These are phyloP conservation scores for Gaillardinia entomophila DNA, from an alignment of 805 yeast genomes.

Conservation along the genomic window DNA sequence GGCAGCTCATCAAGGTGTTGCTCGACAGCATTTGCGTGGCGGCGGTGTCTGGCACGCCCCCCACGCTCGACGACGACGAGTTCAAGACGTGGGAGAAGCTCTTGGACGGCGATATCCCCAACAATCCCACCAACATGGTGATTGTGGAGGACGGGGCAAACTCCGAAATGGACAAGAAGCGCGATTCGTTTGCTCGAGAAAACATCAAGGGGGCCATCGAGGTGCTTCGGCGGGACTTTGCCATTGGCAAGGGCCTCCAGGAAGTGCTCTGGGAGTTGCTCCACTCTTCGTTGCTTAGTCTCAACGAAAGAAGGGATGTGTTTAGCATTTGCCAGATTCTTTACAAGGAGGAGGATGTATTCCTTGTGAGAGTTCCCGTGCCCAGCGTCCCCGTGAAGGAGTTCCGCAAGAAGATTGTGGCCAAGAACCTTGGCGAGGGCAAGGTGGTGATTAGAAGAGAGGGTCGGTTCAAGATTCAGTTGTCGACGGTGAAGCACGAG, in stretches of 20 bases:
- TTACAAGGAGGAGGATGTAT: conserved; percentile 54
- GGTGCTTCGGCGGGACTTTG: conserved; percentile 53
- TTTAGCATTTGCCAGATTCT: conserved; percentile 64
- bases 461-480: conserved; percentile 49
- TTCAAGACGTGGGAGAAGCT: conserved; percentile 34
- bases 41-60: conserved; percentile 58
- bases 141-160: conserved; percentile 51
- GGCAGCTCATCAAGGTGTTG: conserved; percentile 43
- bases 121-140: conserved; percentile 37
- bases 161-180: conserved; percentile 43
- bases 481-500: conserved; percentile 11
- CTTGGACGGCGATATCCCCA: conserved; percentile 8
- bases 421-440: conserved; percentile 48
- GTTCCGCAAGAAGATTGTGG: conserved; percentile 52
- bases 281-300: conserved; percentile 53
- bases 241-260: conserved; percentile 53
- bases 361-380: conserved; percentile 54
- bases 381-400: conserved; percentile 53
- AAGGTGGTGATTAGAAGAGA: conserved; percentile 57
- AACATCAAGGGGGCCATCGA: conserved; percentile 63
- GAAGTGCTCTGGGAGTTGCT: conserved; percentile 63
- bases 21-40: conserved; percentile 54
- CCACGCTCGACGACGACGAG: conserved; percentile 62
- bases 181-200: conserved; percentile 61
- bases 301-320: conserved; percentile 55